Conservation (phyloP, 2,329 filamentous ascomycete genomes). For the Dactylonectria estremocensis region DNA sequence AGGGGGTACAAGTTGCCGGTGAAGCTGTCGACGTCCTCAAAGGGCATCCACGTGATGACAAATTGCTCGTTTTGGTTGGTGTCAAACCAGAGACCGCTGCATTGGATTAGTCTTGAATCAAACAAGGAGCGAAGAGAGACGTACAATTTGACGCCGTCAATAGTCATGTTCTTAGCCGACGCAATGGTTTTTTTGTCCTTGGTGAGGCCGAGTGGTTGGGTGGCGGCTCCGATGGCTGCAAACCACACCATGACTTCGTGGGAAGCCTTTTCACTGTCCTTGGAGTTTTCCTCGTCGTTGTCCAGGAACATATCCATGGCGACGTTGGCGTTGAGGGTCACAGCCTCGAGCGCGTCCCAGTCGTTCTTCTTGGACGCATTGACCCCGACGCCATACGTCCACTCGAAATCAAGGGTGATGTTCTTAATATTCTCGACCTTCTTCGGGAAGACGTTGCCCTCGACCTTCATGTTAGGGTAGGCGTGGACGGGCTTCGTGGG, state of each 20-base stretch:
- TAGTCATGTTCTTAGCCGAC: constrained; percentile 49
- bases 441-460: constrained; percentile 59
- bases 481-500: constrained; percentile 65
- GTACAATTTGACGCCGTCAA: constrained; percentile 62
- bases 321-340: constrained; percentile 68
- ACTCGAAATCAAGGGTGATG: constrained; percentile 63
- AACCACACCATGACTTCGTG: constrained; percentile 74
- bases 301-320: constrained; percentile 73
- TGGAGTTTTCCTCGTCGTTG: constrained; percentile 56
- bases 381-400: constrained; percentile 66
- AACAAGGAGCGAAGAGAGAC: constrained; percentile 27
- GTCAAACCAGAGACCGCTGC: constrained; percentile 59
- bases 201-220: constrained; percentile 63
- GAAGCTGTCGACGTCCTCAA: constrained; percentile 56
- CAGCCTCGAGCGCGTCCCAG: constrained; percentile 50
- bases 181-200: constrained; percentile 42
- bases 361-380: constrained; percentile 54
- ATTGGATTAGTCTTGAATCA: not conserved
- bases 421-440: constrained; percentile 56
- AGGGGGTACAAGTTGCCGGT: constrained; percentile 63
- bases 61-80: constrained; percentile 58
- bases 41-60: constrained; percentile 66
- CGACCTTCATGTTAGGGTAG: constrained; percentile 68
- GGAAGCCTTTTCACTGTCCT: constrained; percentile 58
- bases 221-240: constrained; percentile 61